These are phyloP conservation scores for Aspergillus neotritici DNA, from an alignment of 2,329 filamentous ascomycete genomes.

Conservation along the genomic window DNA sequence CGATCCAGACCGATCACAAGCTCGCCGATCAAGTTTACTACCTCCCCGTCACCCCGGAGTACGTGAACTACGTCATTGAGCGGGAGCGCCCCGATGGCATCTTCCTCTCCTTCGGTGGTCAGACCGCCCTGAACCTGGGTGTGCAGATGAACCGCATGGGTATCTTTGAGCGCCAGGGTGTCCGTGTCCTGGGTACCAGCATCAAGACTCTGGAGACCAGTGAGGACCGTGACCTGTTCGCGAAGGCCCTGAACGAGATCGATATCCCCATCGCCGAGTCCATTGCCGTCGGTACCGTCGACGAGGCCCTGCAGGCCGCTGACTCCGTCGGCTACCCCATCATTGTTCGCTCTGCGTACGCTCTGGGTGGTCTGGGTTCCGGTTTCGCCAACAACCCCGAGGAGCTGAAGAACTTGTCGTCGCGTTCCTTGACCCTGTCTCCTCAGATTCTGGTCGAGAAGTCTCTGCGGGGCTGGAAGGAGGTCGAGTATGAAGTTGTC, in stretches of 20 bases:
- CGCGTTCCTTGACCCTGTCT: slow-evolving; percentile 84
- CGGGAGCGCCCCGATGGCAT: slow-evolving; percentile 93
- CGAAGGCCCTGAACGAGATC: slow-evolving; percentile 93
- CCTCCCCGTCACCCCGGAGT: slow-evolving; percentile 94
- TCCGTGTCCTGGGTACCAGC: slow-evolving; percentile 92
- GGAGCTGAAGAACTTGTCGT: slow-evolving; percentile 88
- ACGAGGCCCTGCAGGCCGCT: slow-evolving; percentile 85
- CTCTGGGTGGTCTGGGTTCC: slow-evolving; percentile 89
- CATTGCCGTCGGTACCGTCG: slow-evolving; percentile 83
- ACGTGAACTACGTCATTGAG: slow-evolving; percentile 96
- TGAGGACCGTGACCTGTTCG: slow-evolving; percentile 93
- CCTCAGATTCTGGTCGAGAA: slow-evolving; percentile 98
- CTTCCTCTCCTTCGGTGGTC: slow-evolving; percentile 93
- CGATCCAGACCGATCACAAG: slow-evolving; percentile 94
- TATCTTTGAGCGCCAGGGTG: slow-evolving; percentile 88
- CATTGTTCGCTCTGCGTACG: slow-evolving; percentile 95
- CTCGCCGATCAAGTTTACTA: slow-evolving; percentile 98
- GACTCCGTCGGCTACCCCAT: slow-evolving; percentile 89
- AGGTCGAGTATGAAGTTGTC: slow-evolving; percentile 97
- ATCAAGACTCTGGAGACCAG: slow-evolving; percentile 89
- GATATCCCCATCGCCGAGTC: slow-evolving; percentile 96
- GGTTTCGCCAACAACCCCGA: slow-evolving; percentile 93
- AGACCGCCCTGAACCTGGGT: slow-evolving; percentile 93
- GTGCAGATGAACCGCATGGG: slow-evolving; percentile 96
- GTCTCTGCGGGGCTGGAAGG: slow-evolving; percentile 98